Base-by-base conservation (phyloP, 441 rosid species). In the Croton laevigatus region DNA sequence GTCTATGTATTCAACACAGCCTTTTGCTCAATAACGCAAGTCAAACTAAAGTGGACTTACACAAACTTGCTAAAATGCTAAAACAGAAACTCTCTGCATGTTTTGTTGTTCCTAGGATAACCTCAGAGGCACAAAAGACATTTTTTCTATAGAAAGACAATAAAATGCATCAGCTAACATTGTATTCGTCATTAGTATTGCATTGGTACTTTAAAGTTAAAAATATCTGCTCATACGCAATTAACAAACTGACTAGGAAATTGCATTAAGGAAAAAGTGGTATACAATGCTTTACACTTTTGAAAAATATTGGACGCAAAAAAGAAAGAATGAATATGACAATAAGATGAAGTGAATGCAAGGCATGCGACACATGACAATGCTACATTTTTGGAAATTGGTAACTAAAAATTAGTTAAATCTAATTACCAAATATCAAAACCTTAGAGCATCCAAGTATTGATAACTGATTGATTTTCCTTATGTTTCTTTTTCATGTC, bases 1-100 rank as follows among this genome's bases (percentile, higher is more conserved):
- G 32, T 53, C 27, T n/a, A 52, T 9, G 46, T 61, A 17, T 36
- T 61, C 65, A 61, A 61, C 44, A 61, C n/a, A 61, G 27, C 22
- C 19, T 61, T n/a, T 38, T 61, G 65, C 19, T 38, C 11, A 19
- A 40, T 10, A 61, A 61, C 32, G 49, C 27, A 37, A 61, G 65
- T 19, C 27, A 38, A 61, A 6, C 6, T 38, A 40, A 37, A 6
- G 27, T 11, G 10, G 3, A n/a, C 40, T 37, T n/a, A n/a, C n/a
- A n/a, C 65, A 38, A 42, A 19, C 65, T 62, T 62, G 16, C 20
- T 8, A 49, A 13, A 49, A 17, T 17, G 53, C 53, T n/a, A 16
- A 49, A 49, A 13, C 53, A 3, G 53, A 48, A 16, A 45, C 1
- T n/a, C 53, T 14, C 53, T 12, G 19, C 17, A 16, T 49, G 7